Conservation (phyloP, 1,139 yeast genomes). For the Yamadazyma dendronema region DNA sequence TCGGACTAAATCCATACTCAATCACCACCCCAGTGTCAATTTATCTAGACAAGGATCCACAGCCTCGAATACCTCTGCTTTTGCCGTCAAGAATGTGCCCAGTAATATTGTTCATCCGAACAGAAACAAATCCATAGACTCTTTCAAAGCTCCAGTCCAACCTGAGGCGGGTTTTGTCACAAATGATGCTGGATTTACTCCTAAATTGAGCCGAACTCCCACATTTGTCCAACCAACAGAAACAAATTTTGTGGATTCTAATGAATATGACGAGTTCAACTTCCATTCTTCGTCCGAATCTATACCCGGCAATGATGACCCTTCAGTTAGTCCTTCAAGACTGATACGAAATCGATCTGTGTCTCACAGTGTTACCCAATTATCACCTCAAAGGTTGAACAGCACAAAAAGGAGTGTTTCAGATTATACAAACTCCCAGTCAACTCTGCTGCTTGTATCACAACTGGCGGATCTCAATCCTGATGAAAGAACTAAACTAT, state of each 20-base stretch:
- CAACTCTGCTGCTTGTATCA: conserved; percentile 9
- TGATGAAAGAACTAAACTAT: conserved; percentile 49
- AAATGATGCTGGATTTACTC: conserved; percentile 17
- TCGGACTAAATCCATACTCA: conserved; percentile 6
- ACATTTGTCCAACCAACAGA: background rate
- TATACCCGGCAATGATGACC: conserved; percentile 4
- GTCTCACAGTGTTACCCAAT: conserved; percentile 7
- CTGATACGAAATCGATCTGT: conserved; percentile 9
- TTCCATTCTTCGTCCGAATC: conserved; percentile 15
- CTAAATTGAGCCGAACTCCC: too few species aligned
- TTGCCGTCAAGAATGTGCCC: conserved; percentile 23
- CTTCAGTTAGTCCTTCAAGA: conserved; percentile 1
- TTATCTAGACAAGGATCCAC: conserved; percentile 7
- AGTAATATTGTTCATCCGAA: conserved; percentile 24
- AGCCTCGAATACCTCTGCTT: conserved; percentile 1
- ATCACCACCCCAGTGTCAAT: conserved; percentile 6
- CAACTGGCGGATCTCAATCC: conserved; percentile 23
- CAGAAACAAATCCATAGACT: conserved; percentile 27
- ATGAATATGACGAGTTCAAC: conserved; percentile 18
- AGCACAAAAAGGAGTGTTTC: conserved; percentile 16
- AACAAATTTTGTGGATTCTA: conserved; percentile 2
- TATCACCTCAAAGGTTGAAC: conserved; percentile 3
- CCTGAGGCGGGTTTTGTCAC: conserved; percentile 4
- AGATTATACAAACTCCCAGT: conserved; percentile 9
- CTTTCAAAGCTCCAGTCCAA: conserved; percentile 23